Percentiles rank a stretch among this genome's conserved stretches.
phyloP scores from a whole-genome alignment of 768 basidiomycete genomes.

The Tulasnella sp. region DNA sequence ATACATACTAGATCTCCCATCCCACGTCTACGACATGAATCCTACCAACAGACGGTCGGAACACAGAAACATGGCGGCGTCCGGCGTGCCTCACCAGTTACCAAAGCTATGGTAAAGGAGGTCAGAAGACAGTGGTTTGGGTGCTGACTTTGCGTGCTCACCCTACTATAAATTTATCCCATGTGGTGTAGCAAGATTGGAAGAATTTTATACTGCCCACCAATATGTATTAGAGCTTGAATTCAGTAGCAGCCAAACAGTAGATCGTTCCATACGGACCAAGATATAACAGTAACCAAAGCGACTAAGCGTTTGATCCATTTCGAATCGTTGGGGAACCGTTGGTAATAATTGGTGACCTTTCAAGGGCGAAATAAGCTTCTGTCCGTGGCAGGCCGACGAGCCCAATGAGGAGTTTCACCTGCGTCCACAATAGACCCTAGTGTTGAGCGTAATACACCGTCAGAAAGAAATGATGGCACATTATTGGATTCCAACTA shows the following conservation, averaged over 20 bases:
- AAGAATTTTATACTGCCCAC: background rate
- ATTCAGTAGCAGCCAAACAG: background rate
- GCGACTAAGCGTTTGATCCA: conserved; percentile 10
- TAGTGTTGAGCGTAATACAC: background rate
- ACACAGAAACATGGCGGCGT: background rate
- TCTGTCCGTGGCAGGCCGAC: background rate
- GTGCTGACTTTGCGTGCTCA: background rate
- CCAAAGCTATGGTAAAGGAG: background rate
- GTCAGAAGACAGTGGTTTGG: background rate
- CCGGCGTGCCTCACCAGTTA: background rate
- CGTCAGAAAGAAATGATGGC: background rate
- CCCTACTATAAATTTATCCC: conserved; percentile 2
- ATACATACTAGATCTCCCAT: background rate
- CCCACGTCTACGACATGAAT: background rate
- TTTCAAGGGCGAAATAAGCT: background rate
- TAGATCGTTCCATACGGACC: background rate
- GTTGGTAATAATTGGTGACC: conserved; percentile 6
- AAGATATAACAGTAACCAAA: background rate
- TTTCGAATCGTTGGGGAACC: conserved; percentile 5
- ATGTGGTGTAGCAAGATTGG: background rate
- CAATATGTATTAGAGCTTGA: background rate
- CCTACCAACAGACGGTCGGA: background rate
- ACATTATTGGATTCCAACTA: background rate
- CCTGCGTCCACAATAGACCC: conserved; percentile 6
- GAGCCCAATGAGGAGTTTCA: background rate